A percentile compares a stretch with the other conserved stretches of the same genome.
Evolutionary conservation across 352 stramenopile species (phyloP).

Genomic region (Globisporangium rhizosaccharum): DNA sequence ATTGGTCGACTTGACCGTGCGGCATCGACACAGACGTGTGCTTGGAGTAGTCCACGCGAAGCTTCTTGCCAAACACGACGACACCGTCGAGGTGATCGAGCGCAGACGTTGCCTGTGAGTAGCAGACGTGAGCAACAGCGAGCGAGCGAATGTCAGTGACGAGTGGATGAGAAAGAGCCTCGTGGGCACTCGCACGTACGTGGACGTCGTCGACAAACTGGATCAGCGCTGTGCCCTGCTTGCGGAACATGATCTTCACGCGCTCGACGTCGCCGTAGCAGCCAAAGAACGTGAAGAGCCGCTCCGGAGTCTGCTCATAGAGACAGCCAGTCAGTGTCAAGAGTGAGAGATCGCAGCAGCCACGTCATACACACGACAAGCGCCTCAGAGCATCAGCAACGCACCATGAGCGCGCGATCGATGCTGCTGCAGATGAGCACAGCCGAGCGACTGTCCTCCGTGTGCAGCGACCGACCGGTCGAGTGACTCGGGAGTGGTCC

Average conservation of each 20-base stretch:
- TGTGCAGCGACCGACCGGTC: constrained; percentile 49
- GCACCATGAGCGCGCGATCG: constrained; percentile 55
- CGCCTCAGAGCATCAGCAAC: constrained; percentile 10
- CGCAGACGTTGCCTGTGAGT: constrained; percentile 52
- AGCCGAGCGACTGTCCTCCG: constrained; percentile 47
- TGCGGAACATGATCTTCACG: constrained; percentile 86
- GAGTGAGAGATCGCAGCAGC: not conserved
- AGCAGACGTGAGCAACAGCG: not conserved
- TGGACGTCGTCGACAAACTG: constrained; percentile 75
- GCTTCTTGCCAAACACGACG: constrained; percentile 70
- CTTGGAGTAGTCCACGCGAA: constrained; percentile 82
- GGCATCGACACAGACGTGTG: constrained; percentile 79
- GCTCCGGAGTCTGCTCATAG: constrained; percentile 36
- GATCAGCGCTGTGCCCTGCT: constrained; percentile 75
- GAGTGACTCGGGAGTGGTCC: constrained; percentile 47
- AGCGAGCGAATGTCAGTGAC: not conserved
- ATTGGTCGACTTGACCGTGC: constrained; percentile 67
- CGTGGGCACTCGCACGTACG: constrained; percentile 25
- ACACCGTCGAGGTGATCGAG: constrained; percentile 75
- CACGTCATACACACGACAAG: not conserved
- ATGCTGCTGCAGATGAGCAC: constrained; percentile 85
- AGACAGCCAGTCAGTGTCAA: not conserved
- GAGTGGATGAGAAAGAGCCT: not conserved
- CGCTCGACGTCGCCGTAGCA: constrained; percentile 81
- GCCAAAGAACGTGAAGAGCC: constrained; percentile 79